Conservation (phyloP, 148 eudicot species). For the Arbutus unedo region DNA sequence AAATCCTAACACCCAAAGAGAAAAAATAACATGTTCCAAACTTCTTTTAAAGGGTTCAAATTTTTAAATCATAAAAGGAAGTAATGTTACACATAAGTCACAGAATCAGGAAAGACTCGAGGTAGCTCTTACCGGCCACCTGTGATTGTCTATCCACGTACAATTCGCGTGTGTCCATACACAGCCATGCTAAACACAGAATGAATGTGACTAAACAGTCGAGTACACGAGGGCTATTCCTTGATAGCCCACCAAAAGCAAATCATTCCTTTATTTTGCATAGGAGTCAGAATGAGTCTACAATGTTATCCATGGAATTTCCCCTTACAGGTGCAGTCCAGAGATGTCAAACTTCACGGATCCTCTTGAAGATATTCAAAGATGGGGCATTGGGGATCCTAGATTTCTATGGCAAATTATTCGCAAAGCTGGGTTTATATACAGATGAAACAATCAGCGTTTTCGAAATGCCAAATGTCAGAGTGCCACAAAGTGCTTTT, state of each 20-base stretch:
- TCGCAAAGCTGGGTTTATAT: not conserved
- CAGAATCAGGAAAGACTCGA: not conserved
- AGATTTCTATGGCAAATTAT: not conserved
- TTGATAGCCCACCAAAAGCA: not conserved
- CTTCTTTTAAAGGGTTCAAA: not conserved
- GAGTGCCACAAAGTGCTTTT: not conserved
- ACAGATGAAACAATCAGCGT: not conserved
- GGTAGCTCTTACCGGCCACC: not conserved
- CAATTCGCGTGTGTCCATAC: not conserved
- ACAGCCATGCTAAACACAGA: not conserved
- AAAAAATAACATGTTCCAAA: not conserved
- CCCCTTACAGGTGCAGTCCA: no score
- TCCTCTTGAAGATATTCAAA: not conserved
- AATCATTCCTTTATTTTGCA: not conserved
- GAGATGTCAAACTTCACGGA: not conserved
- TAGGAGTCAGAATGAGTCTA: not conserved
- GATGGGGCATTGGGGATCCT: no score
- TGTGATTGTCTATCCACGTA: not conserved
- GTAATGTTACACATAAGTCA: not conserved
- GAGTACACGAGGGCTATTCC: not conserved
- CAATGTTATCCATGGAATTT: not conserved
- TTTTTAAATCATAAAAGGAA: not conserved
- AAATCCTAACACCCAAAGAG: conserved; percentile 37
- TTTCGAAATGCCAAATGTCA: not conserved
- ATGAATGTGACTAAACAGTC: not conserved